Base-by-base conservation (phyloP, 139 green algal genomes). In the Chlamydomonas sp. region DNA sequence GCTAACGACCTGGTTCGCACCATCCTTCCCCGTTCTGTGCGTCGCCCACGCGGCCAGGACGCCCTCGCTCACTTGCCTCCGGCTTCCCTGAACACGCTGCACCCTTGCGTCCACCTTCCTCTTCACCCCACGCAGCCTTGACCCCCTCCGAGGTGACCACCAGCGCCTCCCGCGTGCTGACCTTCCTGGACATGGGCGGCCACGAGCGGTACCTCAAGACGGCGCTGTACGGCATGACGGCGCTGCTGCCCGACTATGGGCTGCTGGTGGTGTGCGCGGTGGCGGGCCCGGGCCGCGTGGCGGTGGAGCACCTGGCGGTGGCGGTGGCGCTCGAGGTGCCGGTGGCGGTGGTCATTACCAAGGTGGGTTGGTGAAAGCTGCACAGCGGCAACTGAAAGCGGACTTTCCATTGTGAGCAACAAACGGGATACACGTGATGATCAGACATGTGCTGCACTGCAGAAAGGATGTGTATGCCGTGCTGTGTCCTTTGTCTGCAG, bases 171-270 rank as follows among this genome's bases (percentile, higher is more conserved):
- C 91, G 93, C 58, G 84, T 96, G 84, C 79, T 98, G 66, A 95
- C 93, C 63, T 95, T 98, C 72, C 93, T 98, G 49, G 96, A 98
- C 88, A 91, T 98, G 75, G 96, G 95, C 6, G 96, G 96, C n/a
- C 94, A 97, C 77, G 90, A 95, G 89, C 90, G 92, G 20, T 97
- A 93, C 92, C 90, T 96, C 60, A 98, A 98, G 92, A 98, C 96
- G 0, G 90, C 93, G 15, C 88, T 98, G 83, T 96, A 96, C 81
- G 96, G 93, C 77, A 84, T 93, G 87, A 94, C 91, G 9, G 91
- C 86, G 77, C 83, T 91, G 79, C 85, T 95, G 88, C 91, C 91
- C 20, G 95, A 98, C 88, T 97, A 95, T 66, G 85, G 91, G n/a
- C 85, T 98, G 91, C 91, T 98, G 73, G 96, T 92, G 78, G 90